Evolutionary conservation across 306 rosid species (phyloP).

Genomic region (Glycine latifolia): DNA sequence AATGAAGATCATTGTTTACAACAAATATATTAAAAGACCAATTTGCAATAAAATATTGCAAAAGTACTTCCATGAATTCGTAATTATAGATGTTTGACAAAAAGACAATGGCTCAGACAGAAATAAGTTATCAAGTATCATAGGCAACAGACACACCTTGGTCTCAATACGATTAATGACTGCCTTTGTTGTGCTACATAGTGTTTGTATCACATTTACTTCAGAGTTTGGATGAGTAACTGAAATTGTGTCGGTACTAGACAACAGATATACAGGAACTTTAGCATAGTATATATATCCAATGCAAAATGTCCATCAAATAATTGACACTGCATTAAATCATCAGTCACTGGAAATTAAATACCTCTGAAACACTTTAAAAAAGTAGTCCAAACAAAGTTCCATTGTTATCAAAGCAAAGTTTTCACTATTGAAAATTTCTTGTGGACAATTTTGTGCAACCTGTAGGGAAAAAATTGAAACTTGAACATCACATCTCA

Average conservation of each 20-base stretch:
- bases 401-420: conserved; percentile 74
- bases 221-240: conserved; percentile 55
- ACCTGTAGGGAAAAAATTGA: conserved; percentile 64
- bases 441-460: conserved; percentile 82
- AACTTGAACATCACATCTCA: conserved; percentile 42
- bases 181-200: conserved; percentile 68
- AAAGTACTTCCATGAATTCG: conserved; percentile 31
- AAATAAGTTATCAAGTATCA: conserved; percentile 27
- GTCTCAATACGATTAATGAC: conserved; percentile 68
- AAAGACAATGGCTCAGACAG: conserved; percentile 32
- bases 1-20: conserved; percentile 25
- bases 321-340: conserved; percentile 25
- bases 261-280: conserved; percentile 47
- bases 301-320: conserved; percentile 25
- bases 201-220: conserved; percentile 59
- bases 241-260: conserved; percentile 58
- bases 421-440: conserved; percentile 63
- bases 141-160: conserved; percentile 65
- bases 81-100: neutral
- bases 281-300: conserved; percentile 43
- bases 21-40: neutral
- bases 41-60: conserved; percentile 31
- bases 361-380: conserved; percentile 70
- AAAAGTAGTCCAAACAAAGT: conserved; percentile 72
- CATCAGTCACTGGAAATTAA: conserved; percentile 21